Percentiles rank a stretch among this genome's conserved stretches.
Evolutionary conservation across 2,329 filamentous ascomycete genomes (phyloP).

Genomic region (Diaporthe eres): DNA sequence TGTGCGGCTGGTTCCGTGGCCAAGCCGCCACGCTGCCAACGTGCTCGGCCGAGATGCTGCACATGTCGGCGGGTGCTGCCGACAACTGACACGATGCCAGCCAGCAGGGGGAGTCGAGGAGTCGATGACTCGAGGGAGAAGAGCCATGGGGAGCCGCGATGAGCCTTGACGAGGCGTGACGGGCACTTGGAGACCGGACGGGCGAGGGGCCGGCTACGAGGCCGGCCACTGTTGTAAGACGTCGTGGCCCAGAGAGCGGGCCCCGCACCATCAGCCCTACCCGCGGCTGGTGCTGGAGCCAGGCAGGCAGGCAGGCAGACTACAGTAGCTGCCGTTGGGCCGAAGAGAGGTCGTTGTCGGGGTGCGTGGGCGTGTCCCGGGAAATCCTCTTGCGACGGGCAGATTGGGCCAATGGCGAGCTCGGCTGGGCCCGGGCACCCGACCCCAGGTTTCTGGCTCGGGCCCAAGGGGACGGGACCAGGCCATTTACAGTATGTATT

Average conservation of each 20-base stretch:
- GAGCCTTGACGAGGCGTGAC: background rate
- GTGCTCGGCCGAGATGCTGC: constrained; percentile 6
- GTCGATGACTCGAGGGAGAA: background rate
- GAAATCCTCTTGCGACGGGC: constrained; percentile 41
- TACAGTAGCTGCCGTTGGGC: constrained; percentile 9
- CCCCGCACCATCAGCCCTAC: constrained; percentile 27
- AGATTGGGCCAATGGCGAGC: constrained; percentile 32
- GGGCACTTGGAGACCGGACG: background rate
- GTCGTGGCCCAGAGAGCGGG: background rate
- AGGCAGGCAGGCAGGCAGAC: too few species aligned
- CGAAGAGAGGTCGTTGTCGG: background rate
- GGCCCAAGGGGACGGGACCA: constrained; percentile 30
- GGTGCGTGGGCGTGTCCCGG: constrained; percentile 30
- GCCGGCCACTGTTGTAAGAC: background rate
- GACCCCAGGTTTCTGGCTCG: constrained; percentile 32
- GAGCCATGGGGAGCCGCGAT: background rate
- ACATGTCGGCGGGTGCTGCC: constrained; percentile 15
- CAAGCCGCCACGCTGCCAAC: constrained; percentile 12
- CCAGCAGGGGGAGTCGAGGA: background rate
- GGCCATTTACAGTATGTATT: background rate
- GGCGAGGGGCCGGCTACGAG: background rate
- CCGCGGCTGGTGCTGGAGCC: constrained; percentile 5
- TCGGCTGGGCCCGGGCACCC: constrained; percentile 13
- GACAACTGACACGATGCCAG: constrained; percentile 4
- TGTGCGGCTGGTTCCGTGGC: constrained; percentile 23